Conservation (phyloP, 768 basidiomycete genomes). For the Cyathus striatus region DNA sequence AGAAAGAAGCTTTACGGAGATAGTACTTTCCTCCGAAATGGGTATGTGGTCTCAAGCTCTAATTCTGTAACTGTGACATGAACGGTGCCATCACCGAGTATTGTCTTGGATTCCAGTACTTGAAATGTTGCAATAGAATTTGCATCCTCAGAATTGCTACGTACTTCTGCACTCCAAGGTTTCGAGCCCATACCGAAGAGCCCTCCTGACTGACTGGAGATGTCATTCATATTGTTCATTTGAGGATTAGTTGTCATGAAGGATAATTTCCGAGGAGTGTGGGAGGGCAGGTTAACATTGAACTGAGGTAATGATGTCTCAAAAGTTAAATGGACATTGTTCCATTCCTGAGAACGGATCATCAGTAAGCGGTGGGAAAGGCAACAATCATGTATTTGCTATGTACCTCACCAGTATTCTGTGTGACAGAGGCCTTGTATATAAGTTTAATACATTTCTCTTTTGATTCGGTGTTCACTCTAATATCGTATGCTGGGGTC, state of each 20-base stretch:
- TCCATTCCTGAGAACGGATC: conserved; percentile 25
- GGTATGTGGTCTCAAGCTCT: conserved; percentile 39
- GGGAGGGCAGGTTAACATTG: conserved; percentile 19
- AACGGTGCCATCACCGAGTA: no score
- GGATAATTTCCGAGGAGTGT: conserved; percentile 20
- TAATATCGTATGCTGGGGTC: conserved; percentile 31
- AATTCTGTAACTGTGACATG: no score
- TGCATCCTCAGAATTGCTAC: no score
- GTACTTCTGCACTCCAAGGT: no score
- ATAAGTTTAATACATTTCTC: conserved; percentile 24
- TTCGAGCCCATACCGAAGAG: no score
- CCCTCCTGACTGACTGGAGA: no score
- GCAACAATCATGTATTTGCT: background rate
- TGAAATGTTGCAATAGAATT: no score
- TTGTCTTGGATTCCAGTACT: no score
- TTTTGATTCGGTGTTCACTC: conserved; percentile 29
- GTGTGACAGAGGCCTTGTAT: conserved; percentile 34
- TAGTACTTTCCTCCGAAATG: conserved; percentile 28
- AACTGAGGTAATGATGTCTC: conserved; percentile 29
- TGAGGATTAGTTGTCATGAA: no score
- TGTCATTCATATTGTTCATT: no score
- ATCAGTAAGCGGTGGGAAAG: background rate
- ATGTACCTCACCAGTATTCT: conserved; percentile 33
- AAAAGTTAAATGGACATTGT: conserved; percentile 24
- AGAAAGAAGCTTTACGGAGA: conserved; percentile 36